Evolutionary conservation across 345 rosid species (phyloP), one percentile per base, ranked within the genome.

Genomic region (Limnanthes douglasii): DNA sequence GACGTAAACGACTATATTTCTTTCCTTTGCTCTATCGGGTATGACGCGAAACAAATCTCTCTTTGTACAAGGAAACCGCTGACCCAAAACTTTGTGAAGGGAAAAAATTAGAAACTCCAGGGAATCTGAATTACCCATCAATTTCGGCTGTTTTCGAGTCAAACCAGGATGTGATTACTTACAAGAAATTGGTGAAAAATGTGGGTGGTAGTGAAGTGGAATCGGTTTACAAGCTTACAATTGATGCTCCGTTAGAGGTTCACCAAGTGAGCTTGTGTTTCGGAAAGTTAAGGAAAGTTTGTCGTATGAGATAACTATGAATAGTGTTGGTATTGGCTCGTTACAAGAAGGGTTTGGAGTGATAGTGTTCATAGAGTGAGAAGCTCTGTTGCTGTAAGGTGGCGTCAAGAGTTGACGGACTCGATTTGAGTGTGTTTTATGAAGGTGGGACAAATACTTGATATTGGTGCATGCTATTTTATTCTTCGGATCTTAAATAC

Each of bases 11-110:
- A 72, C 11, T 79, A 84, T 11, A 39, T 80, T 0, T 42, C 76
- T 0, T 90, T 90, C 60, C 90, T 90, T 29, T 90, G 95, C 39
- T 58, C 94, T 8, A 66, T 70, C 15, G 98, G 92, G n/a, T 90
- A 83, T 18, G 63, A 57, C 35, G 22, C 62, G 0, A 38, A 1
- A 61, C 65, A 24, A 76, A 83, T 27, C 48, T 75, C 1, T 67
- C 83, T 11, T 76, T 83, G 36, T 31, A 62, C 17, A 59, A 63
- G 5, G 81, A 66, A 53, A 54, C 84, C 16, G 31, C 24, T 17
- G 54, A 64, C 21, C 23, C 36, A 18, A 49, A 59, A 19, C 23
- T 62, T 0, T 79, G 94, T 3, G 48, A 48, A 2, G 35, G 32
- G 3, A 45, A 54, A 39, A 51, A 41, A 19, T 21, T 62, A 15